phyloP scores from a whole-genome alignment of 208 protist genomes.

The Leishmania aethiopica region DNA sequence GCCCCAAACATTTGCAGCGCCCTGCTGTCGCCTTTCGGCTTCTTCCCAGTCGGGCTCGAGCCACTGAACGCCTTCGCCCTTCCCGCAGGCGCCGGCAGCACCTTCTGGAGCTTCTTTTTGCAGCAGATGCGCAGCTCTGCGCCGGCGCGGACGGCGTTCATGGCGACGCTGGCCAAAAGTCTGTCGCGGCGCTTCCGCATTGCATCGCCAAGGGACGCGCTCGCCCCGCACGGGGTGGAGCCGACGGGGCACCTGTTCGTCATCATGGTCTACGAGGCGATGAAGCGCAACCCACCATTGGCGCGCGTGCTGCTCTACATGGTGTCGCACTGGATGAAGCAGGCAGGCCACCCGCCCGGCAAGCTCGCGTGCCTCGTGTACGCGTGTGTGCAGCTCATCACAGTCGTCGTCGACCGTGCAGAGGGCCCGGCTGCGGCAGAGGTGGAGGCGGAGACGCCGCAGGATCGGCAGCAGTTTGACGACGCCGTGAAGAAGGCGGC shows the following conservation, averaged over 20 bases:
- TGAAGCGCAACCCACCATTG: constrained; percentile 86
- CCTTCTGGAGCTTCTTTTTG: constrained; percentile 89
- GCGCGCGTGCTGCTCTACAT: constrained; percentile 85
- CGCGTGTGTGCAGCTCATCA: constrained; percentile 82
- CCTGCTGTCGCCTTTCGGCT: constrained; percentile 79
- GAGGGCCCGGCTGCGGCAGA: constrained; percentile 56
- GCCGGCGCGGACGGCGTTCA: constrained; percentile 83
- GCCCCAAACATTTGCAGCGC: constrained; percentile 79
- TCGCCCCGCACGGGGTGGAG: constrained; percentile 53
- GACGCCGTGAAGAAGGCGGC: constrained; percentile 67
- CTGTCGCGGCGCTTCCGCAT: constrained; percentile 86
- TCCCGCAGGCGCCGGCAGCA: constrained; percentile 80
- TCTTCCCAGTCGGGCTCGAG: constrained; percentile 68
- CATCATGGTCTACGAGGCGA: constrained; percentile 88
- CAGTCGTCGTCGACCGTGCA: constrained; percentile 62
- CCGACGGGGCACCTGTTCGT: constrained; percentile 78
- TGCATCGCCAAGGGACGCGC: constrained; percentile 64
- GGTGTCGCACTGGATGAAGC: constrained; percentile 84
- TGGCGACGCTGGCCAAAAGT: constrained; percentile 81
- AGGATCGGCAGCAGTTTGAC: constrained; percentile 74
- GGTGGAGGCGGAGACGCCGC: constrained; percentile 67
- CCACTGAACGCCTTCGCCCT: constrained; percentile 77
- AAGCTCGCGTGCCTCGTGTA: constrained; percentile 87
- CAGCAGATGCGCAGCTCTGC: constrained; percentile 86
- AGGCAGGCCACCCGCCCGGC: constrained; percentile 68